A percentile compares a stretch with the other conserved stretches of the same genome.
These are phyloP conservation scores for Candida takata DNA, from an alignment of 805 yeast species.

Conservation along the genomic window DNA sequence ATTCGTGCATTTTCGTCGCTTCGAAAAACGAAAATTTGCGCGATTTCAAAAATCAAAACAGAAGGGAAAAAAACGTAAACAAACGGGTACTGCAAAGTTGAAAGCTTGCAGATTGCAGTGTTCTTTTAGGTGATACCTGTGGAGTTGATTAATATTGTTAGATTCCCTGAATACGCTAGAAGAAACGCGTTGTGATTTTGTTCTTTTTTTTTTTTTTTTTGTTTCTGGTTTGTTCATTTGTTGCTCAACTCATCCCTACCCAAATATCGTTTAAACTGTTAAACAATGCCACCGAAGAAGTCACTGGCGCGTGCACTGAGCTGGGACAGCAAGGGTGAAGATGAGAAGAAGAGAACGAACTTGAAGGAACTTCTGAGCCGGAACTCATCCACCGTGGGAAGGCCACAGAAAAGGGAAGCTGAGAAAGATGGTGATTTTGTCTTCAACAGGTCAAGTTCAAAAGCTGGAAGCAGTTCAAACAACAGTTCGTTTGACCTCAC, in stretches of 20 bases:
- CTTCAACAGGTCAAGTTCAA: conserved; percentile 15
- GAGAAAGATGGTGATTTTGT: conserved; percentile 18
- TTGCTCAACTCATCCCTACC: neutral
- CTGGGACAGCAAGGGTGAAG: neutral
- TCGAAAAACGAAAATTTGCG: conserved; percentile 4
- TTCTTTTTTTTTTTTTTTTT: too few species aligned
- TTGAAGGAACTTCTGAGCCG: conserved; percentile 20
- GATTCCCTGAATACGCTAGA: too few species aligned
- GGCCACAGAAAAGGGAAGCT: conserved; percentile 9
- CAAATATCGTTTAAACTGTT: too few species aligned
- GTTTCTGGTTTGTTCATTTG: too few species aligned
- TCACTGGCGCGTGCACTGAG: neutral
- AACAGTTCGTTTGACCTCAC: neutral
- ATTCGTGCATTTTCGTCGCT: too few species aligned
- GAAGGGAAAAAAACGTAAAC: conserved; percentile 4
- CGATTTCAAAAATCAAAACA: conserved; percentile 1
- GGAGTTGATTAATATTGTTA: too few species aligned
- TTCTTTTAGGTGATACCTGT: too few species aligned
- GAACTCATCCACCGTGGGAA: conserved; percentile 9
- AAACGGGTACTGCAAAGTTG: neutral
- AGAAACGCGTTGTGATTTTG: too few species aligned
- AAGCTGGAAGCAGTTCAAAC: neutral
- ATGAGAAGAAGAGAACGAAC: conserved; percentile 15
- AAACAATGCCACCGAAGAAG: conserved; percentile 3
- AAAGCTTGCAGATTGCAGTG: neutral